Conservation (phyloP, 352 stramenopile genomes). For the Globisporangium nodosum region DNA sequence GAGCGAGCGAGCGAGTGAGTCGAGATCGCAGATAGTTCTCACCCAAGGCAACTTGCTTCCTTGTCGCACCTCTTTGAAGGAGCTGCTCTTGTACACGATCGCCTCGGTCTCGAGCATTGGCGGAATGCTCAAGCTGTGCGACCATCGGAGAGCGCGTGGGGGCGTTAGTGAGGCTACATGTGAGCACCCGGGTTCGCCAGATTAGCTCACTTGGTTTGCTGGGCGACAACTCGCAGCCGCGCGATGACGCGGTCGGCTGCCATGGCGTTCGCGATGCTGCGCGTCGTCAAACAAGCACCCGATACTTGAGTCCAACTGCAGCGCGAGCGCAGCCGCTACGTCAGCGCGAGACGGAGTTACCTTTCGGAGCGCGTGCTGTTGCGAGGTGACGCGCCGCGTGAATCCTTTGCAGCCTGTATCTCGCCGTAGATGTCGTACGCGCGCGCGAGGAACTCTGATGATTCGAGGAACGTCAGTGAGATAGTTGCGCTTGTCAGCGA, state of each 20-base stretch:
- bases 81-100: slow-evolving; percentile 44
- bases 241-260: slow-evolving; percentile 42
- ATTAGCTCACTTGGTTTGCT: slow-evolving; percentile 38
- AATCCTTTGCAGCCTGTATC: slow-evolving; percentile 22
- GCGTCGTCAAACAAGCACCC: neutral
- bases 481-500: neutral
- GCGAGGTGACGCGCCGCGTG: slow-evolving; percentile 17
- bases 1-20: neutral
- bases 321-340: neutral
- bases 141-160: neutral
- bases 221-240: slow-evolving; percentile 33
- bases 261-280: slow-evolving; percentile 42
- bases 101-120: slow-evolving; percentile 46
- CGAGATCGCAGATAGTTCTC: neutral
- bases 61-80: slow-evolving; percentile 43
- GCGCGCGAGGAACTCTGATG: slow-evolving; percentile 44
- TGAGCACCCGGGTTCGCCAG: neutral
- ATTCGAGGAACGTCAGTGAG: too few species aligned
- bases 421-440: slow-evolving; percentile 47
- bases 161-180: neutral
- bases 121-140: slow-evolving; percentile 32
- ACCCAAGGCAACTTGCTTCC: neutral
- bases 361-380: slow-evolving; percentile 31
- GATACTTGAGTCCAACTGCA: neutral
- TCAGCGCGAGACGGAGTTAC: slow-evolving; percentile 1